Evolutionary conservation across 192 early-diverging fungal species (phyloP).

Genomic region (Linnemannia hyalina): DNA sequence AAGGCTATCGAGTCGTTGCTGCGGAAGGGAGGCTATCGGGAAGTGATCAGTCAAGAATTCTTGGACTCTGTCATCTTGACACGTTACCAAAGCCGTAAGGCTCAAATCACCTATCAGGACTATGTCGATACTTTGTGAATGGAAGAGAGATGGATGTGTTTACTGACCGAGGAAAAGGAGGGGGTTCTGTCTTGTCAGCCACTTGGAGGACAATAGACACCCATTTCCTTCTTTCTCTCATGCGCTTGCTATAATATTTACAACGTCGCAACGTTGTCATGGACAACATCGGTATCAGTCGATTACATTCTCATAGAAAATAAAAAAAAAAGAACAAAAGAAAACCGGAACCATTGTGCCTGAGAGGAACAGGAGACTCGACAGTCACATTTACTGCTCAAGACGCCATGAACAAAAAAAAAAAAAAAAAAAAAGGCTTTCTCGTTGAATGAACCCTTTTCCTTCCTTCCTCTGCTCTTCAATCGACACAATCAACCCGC

Average conservation of each 20-base stretch:
- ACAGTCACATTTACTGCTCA: no score
- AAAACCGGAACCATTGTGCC: no score
- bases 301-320: not conserved
- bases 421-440: no score
- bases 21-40: conserved; percentile 85
- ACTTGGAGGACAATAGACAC: no score
- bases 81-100: conserved; percentile 87
- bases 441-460: not conserved
- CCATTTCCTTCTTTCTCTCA: no score
- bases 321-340: not conserved
- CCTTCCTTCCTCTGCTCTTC: not conserved
- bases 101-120: conserved; percentile 76
- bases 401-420: no score
- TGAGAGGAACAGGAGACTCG: no score
- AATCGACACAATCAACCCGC: not conserved
- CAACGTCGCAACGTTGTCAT: not conserved
- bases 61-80: conserved; percentile 77
- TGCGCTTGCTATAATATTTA: not conserved
- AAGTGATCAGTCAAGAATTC: conserved; percentile 70
- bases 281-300: not conserved
- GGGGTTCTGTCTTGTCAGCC: not conserved
- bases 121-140: conserved; percentile 60
- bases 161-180: no score
- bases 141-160: not conserved
- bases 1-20: conserved; percentile 90